Conservation (phyloP, 2,329 filamentous ascomycete genomes). For the Diaporthe longicolla region DNA sequence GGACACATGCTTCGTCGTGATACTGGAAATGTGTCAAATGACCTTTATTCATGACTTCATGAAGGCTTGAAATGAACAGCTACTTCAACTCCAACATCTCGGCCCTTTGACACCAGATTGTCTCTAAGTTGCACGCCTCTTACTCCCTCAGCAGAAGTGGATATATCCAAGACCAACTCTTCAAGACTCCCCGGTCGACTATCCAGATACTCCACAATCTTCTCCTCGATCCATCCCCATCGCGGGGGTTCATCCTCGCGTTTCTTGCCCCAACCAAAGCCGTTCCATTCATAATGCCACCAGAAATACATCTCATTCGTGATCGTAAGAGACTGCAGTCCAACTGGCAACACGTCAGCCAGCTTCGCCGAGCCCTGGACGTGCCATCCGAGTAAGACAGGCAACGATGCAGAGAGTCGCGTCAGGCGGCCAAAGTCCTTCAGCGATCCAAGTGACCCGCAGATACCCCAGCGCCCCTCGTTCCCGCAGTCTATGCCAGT, state of each 20-base stretch:
- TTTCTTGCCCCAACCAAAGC: background rate
- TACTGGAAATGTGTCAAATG: background rate
- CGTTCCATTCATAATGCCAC: constrained; percentile 18
- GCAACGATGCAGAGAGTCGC: constrained; percentile 1
- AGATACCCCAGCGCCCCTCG: background rate
- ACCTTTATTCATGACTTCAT: background rate
- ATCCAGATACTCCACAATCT: constrained; percentile 7
- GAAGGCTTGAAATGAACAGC: background rate
- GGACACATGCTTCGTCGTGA: too few species aligned
- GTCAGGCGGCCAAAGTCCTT: constrained; percentile 9
- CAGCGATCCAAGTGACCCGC: constrained; percentile 8
- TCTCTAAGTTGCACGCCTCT: background rate
- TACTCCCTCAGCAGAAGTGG: background rate
- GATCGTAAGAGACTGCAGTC: background rate
- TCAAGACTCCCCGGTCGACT: background rate
- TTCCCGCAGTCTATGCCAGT: constrained; percentile 15
- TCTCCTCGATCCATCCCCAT: constrained; percentile 16
- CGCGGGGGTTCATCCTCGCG: background rate
- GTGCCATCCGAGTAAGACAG: constrained; percentile 6
- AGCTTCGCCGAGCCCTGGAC: background rate
- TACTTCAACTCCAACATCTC: background rate
- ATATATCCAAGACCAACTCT: constrained; percentile 14
- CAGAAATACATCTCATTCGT: constrained; percentile 23
- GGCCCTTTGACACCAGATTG: background rate
- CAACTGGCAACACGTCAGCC: background rate